These are phyloP conservation scores for Lagenidium sp. DNA, from an alignment of 352 stramenopile genomes.

Conservation along the genomic window DNA sequence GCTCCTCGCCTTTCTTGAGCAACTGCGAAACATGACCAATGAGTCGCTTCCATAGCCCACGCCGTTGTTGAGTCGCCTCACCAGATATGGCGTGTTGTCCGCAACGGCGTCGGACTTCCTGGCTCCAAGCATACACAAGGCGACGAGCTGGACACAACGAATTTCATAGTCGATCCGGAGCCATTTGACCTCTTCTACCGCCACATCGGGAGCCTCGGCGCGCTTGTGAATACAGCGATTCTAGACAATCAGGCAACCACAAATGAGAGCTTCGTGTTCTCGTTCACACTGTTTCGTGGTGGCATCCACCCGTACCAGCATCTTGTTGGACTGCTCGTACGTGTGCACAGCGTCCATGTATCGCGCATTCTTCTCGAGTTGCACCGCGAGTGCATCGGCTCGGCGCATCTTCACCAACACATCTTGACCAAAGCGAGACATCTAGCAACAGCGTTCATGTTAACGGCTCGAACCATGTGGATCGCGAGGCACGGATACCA, in stretches of 20 bases:
- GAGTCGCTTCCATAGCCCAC: background rate
- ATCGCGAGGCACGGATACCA: background rate
- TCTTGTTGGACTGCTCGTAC: slow-evolving; percentile 60
- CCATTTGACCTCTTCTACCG: slow-evolving; percentile 51
- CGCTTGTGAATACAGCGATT: slow-evolving; percentile 61
- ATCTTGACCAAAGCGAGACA: slow-evolving; percentile 46
- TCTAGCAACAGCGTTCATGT: too few species aligned
- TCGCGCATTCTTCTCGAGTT: slow-evolving; percentile 47
- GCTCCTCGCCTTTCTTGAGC: slow-evolving; percentile 54
- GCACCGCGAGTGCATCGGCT: slow-evolving; percentile 37
- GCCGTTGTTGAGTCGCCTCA: slow-evolving; percentile 6
- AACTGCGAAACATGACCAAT: slow-evolving; percentile 17
- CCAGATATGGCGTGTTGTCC: slow-evolving; percentile 60
- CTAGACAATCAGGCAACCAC: too few species aligned
- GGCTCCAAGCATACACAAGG: slow-evolving; percentile 52
- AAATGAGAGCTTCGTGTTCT: too few species aligned
- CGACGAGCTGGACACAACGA: slow-evolving; percentile 61
- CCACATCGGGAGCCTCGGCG: slow-evolving; percentile 29
- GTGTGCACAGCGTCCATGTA: slow-evolving; percentile 69
- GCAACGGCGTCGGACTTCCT: slow-evolving; percentile 26
- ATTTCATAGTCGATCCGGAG: slow-evolving; percentile 68
- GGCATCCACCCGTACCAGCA: slow-evolving; percentile 35
- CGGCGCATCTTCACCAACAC: slow-evolving; percentile 53
- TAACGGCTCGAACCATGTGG: too few species aligned
- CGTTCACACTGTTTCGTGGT: too few species aligned